Percentiles rank a stretch among this genome's conserved stretches.
Evolutionary conservation across 768 basidiomycete species (phyloP).

Genomic region (Mycena indigotica): DNA sequence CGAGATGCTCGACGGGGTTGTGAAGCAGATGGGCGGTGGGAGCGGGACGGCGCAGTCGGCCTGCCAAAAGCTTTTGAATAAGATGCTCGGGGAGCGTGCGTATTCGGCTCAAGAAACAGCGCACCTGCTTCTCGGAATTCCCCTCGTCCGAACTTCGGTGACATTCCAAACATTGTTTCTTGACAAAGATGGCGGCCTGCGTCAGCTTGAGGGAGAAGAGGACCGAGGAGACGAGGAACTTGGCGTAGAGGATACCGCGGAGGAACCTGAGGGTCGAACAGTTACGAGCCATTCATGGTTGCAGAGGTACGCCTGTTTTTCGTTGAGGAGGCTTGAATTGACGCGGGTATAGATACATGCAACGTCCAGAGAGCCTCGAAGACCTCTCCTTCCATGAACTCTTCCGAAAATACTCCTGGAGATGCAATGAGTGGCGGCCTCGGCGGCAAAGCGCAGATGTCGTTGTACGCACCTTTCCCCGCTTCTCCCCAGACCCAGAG

Average conservation of each 20-base stretch:
- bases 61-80: slow-evolving; percentile 27
- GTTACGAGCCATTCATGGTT: slow-evolving; percentile 16
- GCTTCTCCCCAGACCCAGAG: slow-evolving; percentile 20
- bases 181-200: slow-evolving; percentile 6
- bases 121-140: slow-evolving; percentile 25
- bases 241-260: too few species aligned
- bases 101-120: slow-evolving; percentile 27
- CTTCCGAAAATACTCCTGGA: slow-evolving; percentile 3
- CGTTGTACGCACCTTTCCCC: slow-evolving; percentile 15
- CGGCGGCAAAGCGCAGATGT: neutral
- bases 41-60: slow-evolving; percentile 20
- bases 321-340: too few species aligned
- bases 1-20: slow-evolving; percentile 12
- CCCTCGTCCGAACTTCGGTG: slow-evolving; percentile 14
- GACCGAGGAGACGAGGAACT: too few species aligned
- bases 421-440: slow-evolving; percentile 4
- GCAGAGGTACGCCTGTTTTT: too few species aligned
- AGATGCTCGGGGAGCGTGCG: slow-evolving; percentile 26
- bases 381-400: slow-evolving; percentile 2
- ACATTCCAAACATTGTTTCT: slow-evolving; percentile 21
- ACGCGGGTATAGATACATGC: too few species aligned
- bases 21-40: slow-evolving; percentile 6
- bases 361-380: neutral
- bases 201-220: neutral
- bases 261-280: neutral